Base-by-base conservation (phyloP, 1,139 yeast species). In the Zygoascus hellenicus region DNA sequence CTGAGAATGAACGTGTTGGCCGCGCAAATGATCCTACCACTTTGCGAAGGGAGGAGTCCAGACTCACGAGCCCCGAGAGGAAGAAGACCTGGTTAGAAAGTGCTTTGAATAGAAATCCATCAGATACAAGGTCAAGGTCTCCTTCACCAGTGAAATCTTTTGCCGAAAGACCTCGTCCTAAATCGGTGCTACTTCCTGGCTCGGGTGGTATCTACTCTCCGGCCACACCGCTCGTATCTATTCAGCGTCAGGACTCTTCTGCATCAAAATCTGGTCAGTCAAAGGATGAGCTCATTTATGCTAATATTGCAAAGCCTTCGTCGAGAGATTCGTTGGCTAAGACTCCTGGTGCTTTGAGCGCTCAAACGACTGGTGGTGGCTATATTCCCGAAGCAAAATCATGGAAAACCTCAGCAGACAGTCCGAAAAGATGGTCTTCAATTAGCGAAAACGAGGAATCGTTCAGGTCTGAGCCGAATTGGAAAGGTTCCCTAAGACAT, bases 81-180 rank as follows among this genome's bases (percentile, higher is more conserved):
- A 60, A 58, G 40, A 55, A 62, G 5, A 58, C 64, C 2, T 62
- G 65, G 65, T 48, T 62, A 11, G 64, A 60, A 37, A 59, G 60
- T 43, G 65, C 65, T 5, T 45, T 62, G 29, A 57, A 54, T 43
- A 58, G 58, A 45, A 57, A 39, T 35, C 45, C 45, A 9, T 11
- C 42, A 2, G 35, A 30, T 10, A 9, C 31, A 5, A 16, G 34
- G 17, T 45, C 47, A 11, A 29, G 53, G 22, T 42, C 54, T 6
- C 52, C 53, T 9, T 51, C 57, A 17, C 48, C 49, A 10, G 35
- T 29, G 10, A 50, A 48, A 13, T 33, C 42, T 9, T 42, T 40
- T 31, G 32, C 39, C 29, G 46, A 36, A 11, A 36, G 35, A 17
- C 29, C 33, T n/a, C 15, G 43, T 11, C 38, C 43, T 19, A 41